Evolutionary conservation across 768 basidiomycete species (phyloP).

Genomic region (Russula abietina): DNA sequence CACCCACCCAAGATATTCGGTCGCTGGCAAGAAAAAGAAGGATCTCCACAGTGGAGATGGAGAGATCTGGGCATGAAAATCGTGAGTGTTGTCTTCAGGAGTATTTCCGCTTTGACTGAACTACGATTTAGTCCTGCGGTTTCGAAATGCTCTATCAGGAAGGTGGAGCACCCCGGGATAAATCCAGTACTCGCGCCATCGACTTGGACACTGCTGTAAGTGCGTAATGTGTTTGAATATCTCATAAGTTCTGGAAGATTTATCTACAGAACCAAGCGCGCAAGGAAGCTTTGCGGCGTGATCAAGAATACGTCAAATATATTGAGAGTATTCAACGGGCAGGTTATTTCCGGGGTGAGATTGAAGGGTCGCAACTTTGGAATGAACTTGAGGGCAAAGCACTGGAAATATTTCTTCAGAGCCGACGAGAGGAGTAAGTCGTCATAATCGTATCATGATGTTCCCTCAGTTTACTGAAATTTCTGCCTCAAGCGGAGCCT

Average conservation of each 20-base stretch:
- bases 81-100: slow-evolving; percentile 36
- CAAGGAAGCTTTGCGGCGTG: slow-evolving; percentile 61
- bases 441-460: background rate
- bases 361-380: slow-evolving; percentile 76
- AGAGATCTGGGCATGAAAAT: slow-evolving; percentile 91
- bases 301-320: slow-evolving; percentile 65
- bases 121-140: slow-evolving; percentile 64
- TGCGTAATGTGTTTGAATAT: slow-evolving; percentile 4
- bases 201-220: slow-evolving; percentile 45
- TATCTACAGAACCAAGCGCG: slow-evolving; percentile 49
- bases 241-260: background rate
- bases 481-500: slow-evolving; percentile 40
- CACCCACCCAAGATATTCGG: slow-evolving; percentile 89
- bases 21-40: slow-evolving; percentile 56
- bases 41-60: slow-evolving; percentile 66
- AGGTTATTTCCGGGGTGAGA: slow-evolving; percentile 74
- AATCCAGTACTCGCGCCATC: slow-evolving; percentile 35
- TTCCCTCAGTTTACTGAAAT: background rate
- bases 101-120: background rate
- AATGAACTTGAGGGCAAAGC: slow-evolving; percentile 67
- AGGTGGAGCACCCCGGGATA: slow-evolving; percentile 52
- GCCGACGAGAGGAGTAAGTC: slow-evolving; percentile 62
- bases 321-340: slow-evolving; percentile 55
- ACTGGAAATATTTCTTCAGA: slow-evolving; percentile 54
- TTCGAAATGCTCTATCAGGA: slow-evolving; percentile 97